Conservation (phyloP, 352 stramenopile species). For the Pythium sp. region DNA sequence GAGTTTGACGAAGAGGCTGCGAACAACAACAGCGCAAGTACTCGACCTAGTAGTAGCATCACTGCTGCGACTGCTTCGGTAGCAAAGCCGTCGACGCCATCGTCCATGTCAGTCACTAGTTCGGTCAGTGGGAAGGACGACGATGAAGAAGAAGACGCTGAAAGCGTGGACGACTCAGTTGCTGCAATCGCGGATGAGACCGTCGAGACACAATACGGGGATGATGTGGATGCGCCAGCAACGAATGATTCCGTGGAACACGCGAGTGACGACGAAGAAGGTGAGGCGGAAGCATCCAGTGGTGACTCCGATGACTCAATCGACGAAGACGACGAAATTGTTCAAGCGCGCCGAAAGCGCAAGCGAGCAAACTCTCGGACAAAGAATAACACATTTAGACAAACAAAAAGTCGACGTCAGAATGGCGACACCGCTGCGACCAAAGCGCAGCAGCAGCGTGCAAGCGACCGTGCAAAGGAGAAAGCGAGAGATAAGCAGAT, state of each 20-base stretch:
- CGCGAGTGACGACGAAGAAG: conserved; percentile 23
- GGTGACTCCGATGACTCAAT: conserved; percentile 17
- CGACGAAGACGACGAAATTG: conserved; percentile 36
- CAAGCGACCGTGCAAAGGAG: conserved; percentile 51
- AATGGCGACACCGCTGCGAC: conserved; percentile 8
- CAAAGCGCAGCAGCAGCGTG: conserved; percentile 24
- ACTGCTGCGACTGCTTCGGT: conserved; percentile 10
- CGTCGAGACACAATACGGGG: conserved; percentile 7
- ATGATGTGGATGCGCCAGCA: conserved; percentile 11
- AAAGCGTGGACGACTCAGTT: conserved; percentile 13
- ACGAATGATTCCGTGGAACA: background rate
- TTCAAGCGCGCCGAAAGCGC: conserved; percentile 14
- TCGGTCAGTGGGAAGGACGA: conserved; percentile 39
- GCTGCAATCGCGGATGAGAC: conserved; percentile 24
- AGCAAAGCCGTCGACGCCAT: conserved; percentile 35
- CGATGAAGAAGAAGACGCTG: conserved; percentile 30
- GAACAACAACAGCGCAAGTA: background rate
- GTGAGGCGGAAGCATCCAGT: conserved; percentile 22
- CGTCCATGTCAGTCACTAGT: conserved; percentile 32
- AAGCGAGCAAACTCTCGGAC: conserved; percentile 14
- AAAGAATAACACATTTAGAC: conserved; percentile 17
- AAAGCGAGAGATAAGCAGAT: conserved; percentile 80
- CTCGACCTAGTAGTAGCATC: background rate
- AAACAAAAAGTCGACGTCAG: conserved; percentile 5
- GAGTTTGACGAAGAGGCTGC: conserved; percentile 63